Percentiles rank a stretch among this genome's conserved stretches.
Evolutionary conservation across 768 basidiomycete species (phyloP).

Genomic region (Rhodosporidiobolus odoratus): DNA sequence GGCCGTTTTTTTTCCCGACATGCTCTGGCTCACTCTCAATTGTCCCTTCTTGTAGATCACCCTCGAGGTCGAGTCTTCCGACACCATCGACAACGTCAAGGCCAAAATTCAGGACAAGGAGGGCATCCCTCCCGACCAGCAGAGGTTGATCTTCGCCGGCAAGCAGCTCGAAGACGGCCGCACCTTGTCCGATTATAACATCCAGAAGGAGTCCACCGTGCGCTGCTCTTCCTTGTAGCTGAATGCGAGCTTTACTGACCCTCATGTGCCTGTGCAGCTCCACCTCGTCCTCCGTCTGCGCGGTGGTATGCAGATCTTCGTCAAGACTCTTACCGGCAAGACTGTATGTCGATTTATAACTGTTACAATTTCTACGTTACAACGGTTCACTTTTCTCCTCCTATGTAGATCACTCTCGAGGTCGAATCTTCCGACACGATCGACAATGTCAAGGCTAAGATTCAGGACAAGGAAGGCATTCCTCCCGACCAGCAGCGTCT

Average conservation of each 20-base stretch:
- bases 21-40: slow-evolving; percentile 48
- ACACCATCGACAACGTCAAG: slow-evolving; percentile 83
- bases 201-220: slow-evolving; percentile 77
- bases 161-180: slow-evolving; percentile 89
- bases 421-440: slow-evolving; percentile 89
- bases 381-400: slow-evolving; percentile 60
- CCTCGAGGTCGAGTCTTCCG: slow-evolving; percentile 81
- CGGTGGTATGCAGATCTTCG: slow-evolving; percentile 91
- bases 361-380: background rate
- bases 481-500: slow-evolving; percentile 90
- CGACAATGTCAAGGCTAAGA: slow-evolving; percentile 83
- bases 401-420: slow-evolving; percentile 72
- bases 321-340: slow-evolving; percentile 67
- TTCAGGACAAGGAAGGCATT: slow-evolving; percentile 89
- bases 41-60: slow-evolving; percentile 72
- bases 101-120: slow-evolving; percentile 93
- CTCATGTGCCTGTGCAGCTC: too few species aligned
- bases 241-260: too few species aligned
- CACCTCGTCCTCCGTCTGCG: slow-evolving; percentile 88
- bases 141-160: slow-evolving; percentile 72
- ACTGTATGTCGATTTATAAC: slow-evolving; percentile 45
- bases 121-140: slow-evolving; percentile 65
- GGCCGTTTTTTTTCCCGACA: background rate
- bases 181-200: slow-evolving; percentile 82
- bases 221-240: slow-evolving; percentile 86